Conservation (phyloP, 306 rosid species). For the Fragaria iinumae region DNA sequence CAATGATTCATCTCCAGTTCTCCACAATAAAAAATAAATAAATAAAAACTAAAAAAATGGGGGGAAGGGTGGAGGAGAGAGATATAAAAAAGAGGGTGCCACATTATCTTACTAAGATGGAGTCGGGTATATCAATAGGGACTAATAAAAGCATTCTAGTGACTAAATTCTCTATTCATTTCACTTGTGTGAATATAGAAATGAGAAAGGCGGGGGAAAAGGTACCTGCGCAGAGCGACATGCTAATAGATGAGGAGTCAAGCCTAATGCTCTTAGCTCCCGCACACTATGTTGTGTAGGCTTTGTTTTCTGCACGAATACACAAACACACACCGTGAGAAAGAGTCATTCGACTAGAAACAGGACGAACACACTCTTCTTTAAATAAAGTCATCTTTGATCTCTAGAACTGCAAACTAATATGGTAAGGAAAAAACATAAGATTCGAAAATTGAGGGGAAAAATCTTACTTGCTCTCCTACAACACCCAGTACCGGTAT, state of each 20-base stretch:
- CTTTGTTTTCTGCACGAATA: constrained; percentile 73
- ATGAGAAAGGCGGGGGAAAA: constrained; percentile 14
- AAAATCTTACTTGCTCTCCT: constrained; percentile 89
- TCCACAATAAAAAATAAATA: too few relatives aligned
- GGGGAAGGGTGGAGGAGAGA: too few relatives aligned
- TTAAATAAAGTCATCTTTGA: neutral
- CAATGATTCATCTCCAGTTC: neutral
- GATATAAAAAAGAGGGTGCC: neutral
- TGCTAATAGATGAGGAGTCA: constrained; percentile 94
- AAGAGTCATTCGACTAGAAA: constrained; percentile 23
- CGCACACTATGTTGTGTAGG: constrained; percentile 96
- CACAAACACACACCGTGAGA: constrained; percentile 15
- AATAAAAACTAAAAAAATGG: too few relatives aligned
- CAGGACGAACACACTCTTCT: constrained; percentile 9
- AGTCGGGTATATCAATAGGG: neutral
- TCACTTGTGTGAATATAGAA: constrained; percentile 21
- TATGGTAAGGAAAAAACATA: neutral
- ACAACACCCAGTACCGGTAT: constrained; percentile 94
- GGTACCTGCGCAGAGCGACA: constrained; percentile 94
- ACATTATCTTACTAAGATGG: neutral
- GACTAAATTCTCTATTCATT: constrained; percentile 13
- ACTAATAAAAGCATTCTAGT: constrained; percentile 10
- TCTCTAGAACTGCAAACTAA: neutral
- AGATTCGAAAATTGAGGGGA: neutral
- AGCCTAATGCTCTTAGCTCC: constrained; percentile 90